Evolutionary conservation across 208 protist genomes (phyloP).

Genomic region (Crithidia mellificae): DNA sequence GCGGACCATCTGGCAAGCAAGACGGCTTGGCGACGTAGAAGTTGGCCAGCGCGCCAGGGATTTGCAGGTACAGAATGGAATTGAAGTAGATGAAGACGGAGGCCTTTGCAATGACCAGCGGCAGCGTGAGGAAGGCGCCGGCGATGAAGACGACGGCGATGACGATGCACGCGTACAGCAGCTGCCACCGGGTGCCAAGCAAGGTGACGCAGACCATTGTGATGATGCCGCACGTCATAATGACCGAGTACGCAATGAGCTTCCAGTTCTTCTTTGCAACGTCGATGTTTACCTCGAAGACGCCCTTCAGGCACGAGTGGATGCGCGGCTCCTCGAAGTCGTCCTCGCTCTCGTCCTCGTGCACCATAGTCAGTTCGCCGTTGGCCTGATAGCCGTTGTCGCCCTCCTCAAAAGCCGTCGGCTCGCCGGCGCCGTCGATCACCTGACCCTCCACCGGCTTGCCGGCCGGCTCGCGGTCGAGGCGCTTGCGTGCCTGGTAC

Average conservation of each 20-base stretch:
- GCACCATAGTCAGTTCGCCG: neutral
- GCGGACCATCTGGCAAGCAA: slow-evolving; percentile 49
- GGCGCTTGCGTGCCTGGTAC: slow-evolving; percentile 8
- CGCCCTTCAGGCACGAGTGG: slow-evolving; percentile 31
- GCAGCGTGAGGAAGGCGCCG: slow-evolving; percentile 43
- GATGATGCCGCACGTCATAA: slow-evolving; percentile 43
- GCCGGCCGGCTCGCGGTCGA: neutral
- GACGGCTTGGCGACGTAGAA: slow-evolving; percentile 48
- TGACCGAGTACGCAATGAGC: slow-evolving; percentile 39
- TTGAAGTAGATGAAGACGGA: slow-evolving; percentile 52
- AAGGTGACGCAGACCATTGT: slow-evolving; percentile 43
- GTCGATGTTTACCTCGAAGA: slow-evolving; percentile 50
- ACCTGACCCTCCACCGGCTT: no score
- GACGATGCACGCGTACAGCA: slow-evolving; percentile 33
- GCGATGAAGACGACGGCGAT: slow-evolving; percentile 27
- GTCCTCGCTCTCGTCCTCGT: slow-evolving; percentile 15
- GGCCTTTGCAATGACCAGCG: slow-evolving; percentile 57
- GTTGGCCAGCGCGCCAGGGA: slow-evolving; percentile 42
- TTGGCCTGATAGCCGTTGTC: neutral
- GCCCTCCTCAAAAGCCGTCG: no score
- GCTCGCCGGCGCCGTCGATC: no score
- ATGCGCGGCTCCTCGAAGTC: slow-evolving; percentile 14
- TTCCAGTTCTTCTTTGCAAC: slow-evolving; percentile 37
- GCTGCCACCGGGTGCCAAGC: slow-evolving; percentile 24
- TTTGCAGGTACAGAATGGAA: slow-evolving; percentile 51